Evolutionary conservation across 805 yeast genomes (phyloP), one percentile per base, ranked within the genome.

Genomic region (Ogataea trehalophila): DNA sequence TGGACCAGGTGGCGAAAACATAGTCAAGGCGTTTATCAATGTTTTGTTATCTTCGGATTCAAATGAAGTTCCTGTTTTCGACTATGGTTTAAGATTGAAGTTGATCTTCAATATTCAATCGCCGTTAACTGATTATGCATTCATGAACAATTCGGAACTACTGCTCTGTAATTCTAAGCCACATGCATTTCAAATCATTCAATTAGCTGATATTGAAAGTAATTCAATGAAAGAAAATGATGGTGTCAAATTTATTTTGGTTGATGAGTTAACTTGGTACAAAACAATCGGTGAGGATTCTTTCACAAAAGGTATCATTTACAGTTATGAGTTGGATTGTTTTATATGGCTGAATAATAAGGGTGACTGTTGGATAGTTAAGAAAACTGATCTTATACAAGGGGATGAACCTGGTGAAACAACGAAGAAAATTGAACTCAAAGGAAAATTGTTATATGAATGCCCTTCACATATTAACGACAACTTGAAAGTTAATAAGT

Each of bases 71-170:
- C 71, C 72, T 6, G 62, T 62, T 47, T 48, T 51, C 37, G 71
- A 68, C 49, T 50, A 55, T 33, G 65, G 67, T 2, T 52, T 68
- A 34, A 56, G 72, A 13, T 52, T 68, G 36, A 64, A 65, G 44
- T 46, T 68, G 33, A 65, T 68, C n/a, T 50, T 68, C 37, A 66
- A 65, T 49, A 61, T 67, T 33, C 67, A 65, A 38, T 63, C 68
- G 49, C 60, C 61, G 3, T 47, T 66, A 41, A 48, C 57, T 17
- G 71, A 67, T 45, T 66, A 47, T 39, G 55, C 54, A 36, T 60
- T 66, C 44, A 43, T 57, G 15, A 47, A 49, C 5, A 56, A 60
- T 44, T 56, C 59, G 34, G 52, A 57, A 16, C 40, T 68, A 17
- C 45, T 67, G 37, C 48, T 67, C 33, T 61, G 65, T 16, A 62